These are phyloP conservation scores for Colletotrichum cereale DNA, from an alignment of 2,329 filamentous ascomycete genomes.

Conservation along the genomic window DNA sequence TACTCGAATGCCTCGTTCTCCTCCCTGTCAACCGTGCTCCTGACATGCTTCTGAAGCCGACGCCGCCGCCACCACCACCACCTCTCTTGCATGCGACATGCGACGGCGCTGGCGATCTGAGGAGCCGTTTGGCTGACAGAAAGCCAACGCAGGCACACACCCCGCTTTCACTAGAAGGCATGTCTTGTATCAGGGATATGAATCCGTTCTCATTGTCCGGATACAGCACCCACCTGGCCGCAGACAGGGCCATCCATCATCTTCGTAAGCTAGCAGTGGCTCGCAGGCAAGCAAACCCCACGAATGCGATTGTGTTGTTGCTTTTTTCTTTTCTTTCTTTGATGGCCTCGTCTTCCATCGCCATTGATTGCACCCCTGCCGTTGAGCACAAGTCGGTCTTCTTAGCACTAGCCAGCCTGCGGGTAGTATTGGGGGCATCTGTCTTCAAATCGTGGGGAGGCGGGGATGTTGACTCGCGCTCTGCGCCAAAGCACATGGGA, in stretches of 20 bases:
- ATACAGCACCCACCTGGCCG: conserved; percentile 17
- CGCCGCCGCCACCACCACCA: conserved; percentile 1
- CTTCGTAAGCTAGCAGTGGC: conserved; percentile 2
- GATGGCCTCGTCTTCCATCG: conserved; percentile 13
- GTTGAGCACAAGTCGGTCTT: conserved; percentile 25
- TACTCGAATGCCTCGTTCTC: conserved; percentile 6
- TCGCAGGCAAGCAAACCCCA: not conserved
- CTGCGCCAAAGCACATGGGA: conserved; percentile 5
- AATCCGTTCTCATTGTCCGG: conserved; percentile 18
- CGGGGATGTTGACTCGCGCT: conserved; percentile 36
- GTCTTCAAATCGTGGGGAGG: conserved; percentile 33
- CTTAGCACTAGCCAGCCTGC: conserved; percentile 17
- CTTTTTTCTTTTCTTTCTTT: not conserved
- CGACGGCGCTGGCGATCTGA: not conserved
- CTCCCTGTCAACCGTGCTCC: conserved; percentile 8
- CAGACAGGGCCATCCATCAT: conserved; percentile 1
- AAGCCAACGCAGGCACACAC: conserved; percentile 6
- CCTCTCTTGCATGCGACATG: conserved; percentile 5
- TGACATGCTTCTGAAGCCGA: no score
- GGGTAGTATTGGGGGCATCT: conserved; percentile 29
- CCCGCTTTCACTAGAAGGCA: conserved; percentile 4
- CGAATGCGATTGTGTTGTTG: not conserved
- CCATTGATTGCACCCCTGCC: conserved; percentile 15
- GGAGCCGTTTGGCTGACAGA: not conserved
- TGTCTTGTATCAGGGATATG: conserved; percentile 15